Base-by-base conservation (phyloP, 1,284 basidiomycete species). In the Fomitiporia mediterranea region DNA sequence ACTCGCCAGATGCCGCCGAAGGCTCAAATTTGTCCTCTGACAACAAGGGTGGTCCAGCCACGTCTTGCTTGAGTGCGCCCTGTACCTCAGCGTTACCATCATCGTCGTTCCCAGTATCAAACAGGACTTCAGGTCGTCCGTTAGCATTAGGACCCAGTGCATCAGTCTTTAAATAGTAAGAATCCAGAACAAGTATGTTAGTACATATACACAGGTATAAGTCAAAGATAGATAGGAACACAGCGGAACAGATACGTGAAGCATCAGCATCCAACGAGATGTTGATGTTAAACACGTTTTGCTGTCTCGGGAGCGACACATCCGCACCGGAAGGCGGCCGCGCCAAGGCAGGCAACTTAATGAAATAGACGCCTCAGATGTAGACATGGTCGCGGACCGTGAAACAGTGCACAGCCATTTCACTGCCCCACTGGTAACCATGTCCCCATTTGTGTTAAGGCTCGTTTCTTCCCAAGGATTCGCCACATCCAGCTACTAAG, bases 361-460 rank as follows among this genome's bases (percentile, higher is more conserved):
- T 40, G 39, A 48, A 17, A 40, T 21, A 21, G 34, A 27, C 38
- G 23, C 51, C 17, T 32, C 9, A 32, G 46, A 53, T 34, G n/a
- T 17, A 19, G 17, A 42, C 17, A 27, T 9, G 27, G 28, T 17
- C n/a, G 23, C 44, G n/a, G 43, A 46, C 38, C 28, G 19, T 7
- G 44, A 38, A 38, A 55, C 53, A 1, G 32, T 23, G 21, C 23
- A 38, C 27, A 42, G 27, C 38, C 27, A 11, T 28, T 40, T 30
- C 51, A 34, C 32, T 9, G 53, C 44, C 25, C 23, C 53, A 28
- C 23, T 49, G 35, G n/a, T 15, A 19, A 40, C 27, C 37, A 28
- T 40, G 53, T 49, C 53, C 37, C 53, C 53, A n/a, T 55, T 49
- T 49, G 35, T 53, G 43, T 23, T 15, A 25, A 39, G 21, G 27